These are phyloP conservation scores for Ceratobasidium sp. DNA, from an alignment of 1,284 basidiomycete species.

Conservation along the genomic window DNA sequence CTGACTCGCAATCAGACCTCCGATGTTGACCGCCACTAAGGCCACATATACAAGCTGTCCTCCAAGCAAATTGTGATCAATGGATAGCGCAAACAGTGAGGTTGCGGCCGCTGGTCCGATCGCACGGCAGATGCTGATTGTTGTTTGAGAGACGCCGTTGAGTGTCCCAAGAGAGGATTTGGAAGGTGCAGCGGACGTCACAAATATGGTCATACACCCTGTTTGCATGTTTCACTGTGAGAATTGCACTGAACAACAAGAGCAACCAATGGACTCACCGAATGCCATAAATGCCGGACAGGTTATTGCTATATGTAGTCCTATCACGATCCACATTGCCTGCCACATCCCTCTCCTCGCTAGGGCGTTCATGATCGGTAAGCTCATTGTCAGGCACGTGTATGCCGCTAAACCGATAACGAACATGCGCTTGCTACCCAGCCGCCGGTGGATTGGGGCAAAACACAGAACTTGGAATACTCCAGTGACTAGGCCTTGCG, in stretches of 20 bases:
- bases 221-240: not conserved
- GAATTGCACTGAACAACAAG: not conserved
- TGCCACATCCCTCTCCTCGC: constrained; percentile 8
- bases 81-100: constrained; percentile 45
- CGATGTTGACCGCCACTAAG: constrained; percentile 23
- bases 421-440: constrained; percentile 45
- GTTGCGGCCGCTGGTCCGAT: constrained; percentile 48
- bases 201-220: constrained; percentile 47
- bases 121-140: constrained; percentile 43
- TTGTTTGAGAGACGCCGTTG: constrained; percentile 49
- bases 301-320: not conserved
- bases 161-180: too few relatives aligned
- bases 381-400: constrained; percentile 7
- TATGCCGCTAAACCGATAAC: constrained; percentile 36
- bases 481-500: constrained; percentile 42
- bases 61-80: constrained; percentile 46
- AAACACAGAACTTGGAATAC: constrained; percentile 44
- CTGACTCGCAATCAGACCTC: constrained; percentile 30
- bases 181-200: constrained; percentile 48
- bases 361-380: constrained; percentile 46
- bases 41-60: constrained; percentile 48
- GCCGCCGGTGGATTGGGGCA: constrained; percentile 39
- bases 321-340: constrained; percentile 20
- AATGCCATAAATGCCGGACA: constrained; percentile 43
- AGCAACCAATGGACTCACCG: constrained; percentile 32